These are phyloP conservation scores for Neoboletus subvelutipes DNA, from an alignment of 768 basidiomycete species.

Conservation along the genomic window DNA sequence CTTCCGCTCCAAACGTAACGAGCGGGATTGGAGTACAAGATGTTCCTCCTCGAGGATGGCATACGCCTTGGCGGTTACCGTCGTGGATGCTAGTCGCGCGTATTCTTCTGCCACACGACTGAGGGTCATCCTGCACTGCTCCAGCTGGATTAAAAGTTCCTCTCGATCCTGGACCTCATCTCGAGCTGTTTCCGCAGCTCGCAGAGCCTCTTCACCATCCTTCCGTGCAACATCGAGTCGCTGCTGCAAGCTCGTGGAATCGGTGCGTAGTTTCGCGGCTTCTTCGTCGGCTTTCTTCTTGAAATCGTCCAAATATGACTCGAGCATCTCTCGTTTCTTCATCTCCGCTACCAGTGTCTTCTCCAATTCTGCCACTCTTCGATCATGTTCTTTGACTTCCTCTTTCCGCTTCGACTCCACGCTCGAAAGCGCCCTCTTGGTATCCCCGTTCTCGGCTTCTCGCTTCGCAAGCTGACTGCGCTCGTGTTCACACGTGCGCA, in stretches of 20 bases:
- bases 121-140: slow-evolving; percentile 48
- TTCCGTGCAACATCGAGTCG: slow-evolving; percentile 38
- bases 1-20: slow-evolving; percentile 62
- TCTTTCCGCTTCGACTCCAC: slow-evolving; percentile 52
- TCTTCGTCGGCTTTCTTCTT: slow-evolving; percentile 45
- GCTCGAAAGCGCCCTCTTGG: slow-evolving; percentile 48
- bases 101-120: slow-evolving; percentile 53
- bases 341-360: slow-evolving; percentile 49
- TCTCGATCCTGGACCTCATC: slow-evolving; percentile 39
- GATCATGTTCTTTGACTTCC: slow-evolving; percentile 56
- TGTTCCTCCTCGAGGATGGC: slow-evolving; percentile 42
- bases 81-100: slow-evolving; percentile 45
- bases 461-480: slow-evolving; percentile 49
- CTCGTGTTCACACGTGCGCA: slow-evolving; percentile 59
- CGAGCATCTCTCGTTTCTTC: slow-evolving; percentile 48
- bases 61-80: slow-evolving; percentile 40
- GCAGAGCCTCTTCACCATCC: slow-evolving; percentile 37
- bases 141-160: slow-evolving; percentile 49
- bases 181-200: slow-evolving; percentile 33
- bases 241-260: slow-evolving; percentile 35
- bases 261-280: slow-evolving; percentile 32
- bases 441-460: slow-evolving; percentile 50
- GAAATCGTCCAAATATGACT: slow-evolving; percentile 44
- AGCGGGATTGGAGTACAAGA: slow-evolving; percentile 39
- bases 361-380: slow-evolving; percentile 55